phyloP scores from a whole-genome alignment of 129 eudicot genomes.

The Glebionis coronaria region DNA sequence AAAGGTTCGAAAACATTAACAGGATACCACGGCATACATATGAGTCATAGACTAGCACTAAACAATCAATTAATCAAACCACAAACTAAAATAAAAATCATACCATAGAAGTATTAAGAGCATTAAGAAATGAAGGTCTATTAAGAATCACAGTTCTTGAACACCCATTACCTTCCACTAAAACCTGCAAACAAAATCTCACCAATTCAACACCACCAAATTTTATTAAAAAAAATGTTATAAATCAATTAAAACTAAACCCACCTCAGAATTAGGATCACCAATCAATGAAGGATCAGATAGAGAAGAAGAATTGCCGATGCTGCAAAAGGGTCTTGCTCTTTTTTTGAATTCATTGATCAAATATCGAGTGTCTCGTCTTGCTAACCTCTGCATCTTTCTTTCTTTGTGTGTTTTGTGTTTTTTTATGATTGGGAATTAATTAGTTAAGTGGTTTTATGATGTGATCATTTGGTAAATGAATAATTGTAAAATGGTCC shows the following conservation, averaged over 20 bases:
- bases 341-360: conserved; percentile 1
- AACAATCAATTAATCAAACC: too few relatives aligned
- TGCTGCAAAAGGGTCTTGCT: background rate
- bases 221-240: background rate
- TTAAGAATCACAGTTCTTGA: conserved; percentile 67
- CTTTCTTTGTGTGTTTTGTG: too few relatives aligned
- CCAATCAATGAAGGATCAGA: background rate
- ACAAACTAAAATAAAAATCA: background rate
- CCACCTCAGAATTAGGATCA: background rate
- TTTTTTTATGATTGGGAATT: too few relatives aligned
- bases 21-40: too few relatives aligned
- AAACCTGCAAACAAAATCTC: conserved; percentile 29
- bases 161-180: conserved; percentile 51
- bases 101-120: conserved; percentile 52
- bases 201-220: too few relatives aligned
- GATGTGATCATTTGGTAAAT: too few relatives aligned
- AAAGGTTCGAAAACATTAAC: too few relatives aligned
- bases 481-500: too few relatives aligned
- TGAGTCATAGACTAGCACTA: too few relatives aligned
- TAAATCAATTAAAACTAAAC: background rate
- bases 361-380: background rate
- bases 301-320: background rate
- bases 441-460: too few relatives aligned
- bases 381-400: conserved; percentile 6
- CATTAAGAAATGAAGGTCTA: conserved; percentile 58